Conservation (phyloP, 2,329 filamentous ascomycete genomes). For the Cordyceps cateniannulata region DNA sequence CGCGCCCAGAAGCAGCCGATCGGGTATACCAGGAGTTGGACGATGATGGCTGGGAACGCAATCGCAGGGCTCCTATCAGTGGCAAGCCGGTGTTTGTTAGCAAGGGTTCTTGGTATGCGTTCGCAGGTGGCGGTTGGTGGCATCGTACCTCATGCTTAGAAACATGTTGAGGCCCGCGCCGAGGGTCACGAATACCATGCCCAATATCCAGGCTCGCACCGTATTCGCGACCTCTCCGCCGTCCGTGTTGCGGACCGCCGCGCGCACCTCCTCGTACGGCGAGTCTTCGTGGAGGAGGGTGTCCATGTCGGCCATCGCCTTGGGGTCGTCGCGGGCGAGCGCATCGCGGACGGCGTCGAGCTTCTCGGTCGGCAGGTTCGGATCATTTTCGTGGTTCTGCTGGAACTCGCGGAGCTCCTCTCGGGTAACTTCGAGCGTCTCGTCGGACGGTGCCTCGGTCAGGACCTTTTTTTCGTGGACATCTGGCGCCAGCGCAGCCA, state of each 20-base stretch:
- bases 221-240: constrained; percentile 28
- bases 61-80: constrained; percentile 26
- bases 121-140: not conserved
- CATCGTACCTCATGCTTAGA: constrained; percentile 34
- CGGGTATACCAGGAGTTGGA: constrained; percentile 35
- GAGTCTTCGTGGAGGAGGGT: constrained; percentile 29
- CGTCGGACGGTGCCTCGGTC: not conserved
- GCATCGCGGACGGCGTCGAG: constrained; percentile 25
- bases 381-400: constrained; percentile 28
- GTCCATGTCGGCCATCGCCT: constrained; percentile 26
- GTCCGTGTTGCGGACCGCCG: constrained; percentile 35
- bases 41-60: constrained; percentile 32
- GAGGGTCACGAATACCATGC: constrained; percentile 38
- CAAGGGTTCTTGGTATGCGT: not conserved
- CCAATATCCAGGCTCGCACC: constrained; percentile 39
- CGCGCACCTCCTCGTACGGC: constrained; percentile 27
- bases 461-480: not conserved
- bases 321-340: constrained; percentile 24
- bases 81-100: not conserved
- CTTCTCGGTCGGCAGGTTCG: constrained; percentile 28
- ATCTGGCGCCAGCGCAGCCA: not conserved
- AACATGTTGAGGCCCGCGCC: constrained; percentile 41
- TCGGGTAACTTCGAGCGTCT: not conserved
- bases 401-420: constrained; percentile 24
- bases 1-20: constrained; percentile 38